Evolutionary conservation across 148 eudicot species (phyloP).

Genomic region (Cornus kousa): DNA sequence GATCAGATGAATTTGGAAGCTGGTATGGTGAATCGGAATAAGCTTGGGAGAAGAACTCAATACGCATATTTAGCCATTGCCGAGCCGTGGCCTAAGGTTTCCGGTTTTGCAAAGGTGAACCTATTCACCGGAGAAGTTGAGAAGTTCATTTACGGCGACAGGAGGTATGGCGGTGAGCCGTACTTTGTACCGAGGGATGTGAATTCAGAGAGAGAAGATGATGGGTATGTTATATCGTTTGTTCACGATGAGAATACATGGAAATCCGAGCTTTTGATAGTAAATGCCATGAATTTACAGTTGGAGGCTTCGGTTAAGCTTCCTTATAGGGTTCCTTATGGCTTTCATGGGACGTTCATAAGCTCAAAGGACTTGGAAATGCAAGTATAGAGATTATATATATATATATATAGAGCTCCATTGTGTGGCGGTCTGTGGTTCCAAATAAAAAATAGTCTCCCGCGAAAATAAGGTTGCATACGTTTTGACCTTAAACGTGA

Average conservation of each 20-base stretch:
- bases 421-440: too few species aligned
- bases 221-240: conserved; percentile 49
- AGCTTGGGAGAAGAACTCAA: conserved; percentile 51
- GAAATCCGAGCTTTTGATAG: conserved; percentile 51
- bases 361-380: conserved; percentile 34
- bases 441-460: too few species aligned
- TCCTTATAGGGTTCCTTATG: conserved; percentile 73
- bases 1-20: conserved; percentile 61
- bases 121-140: conserved; percentile 40
- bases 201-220: conserved; percentile 41
- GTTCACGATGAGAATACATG: conserved; percentile 55
- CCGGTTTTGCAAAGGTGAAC: conserved; percentile 68
- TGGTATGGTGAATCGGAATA: conserved; percentile 66
- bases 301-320: conserved; percentile 54
- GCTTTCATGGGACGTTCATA: conserved; percentile 73
- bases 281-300: conserved; percentile 44
- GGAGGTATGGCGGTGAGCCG: conserved; percentile 70
- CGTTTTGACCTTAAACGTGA: too few species aligned
- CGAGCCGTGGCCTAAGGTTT: conserved; percentile 85
- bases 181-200: conserved; percentile 40
- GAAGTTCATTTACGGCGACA: conserved; percentile 47
- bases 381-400: conserved; percentile 25
- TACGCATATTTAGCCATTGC: conserved; percentile 61
- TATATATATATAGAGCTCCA: neutral
- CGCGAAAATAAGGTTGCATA: too few species aligned